These are phyloP conservation scores for Saturnispora sekii DNA, from an alignment of 805 yeast species.

Conservation along the genomic window DNA sequence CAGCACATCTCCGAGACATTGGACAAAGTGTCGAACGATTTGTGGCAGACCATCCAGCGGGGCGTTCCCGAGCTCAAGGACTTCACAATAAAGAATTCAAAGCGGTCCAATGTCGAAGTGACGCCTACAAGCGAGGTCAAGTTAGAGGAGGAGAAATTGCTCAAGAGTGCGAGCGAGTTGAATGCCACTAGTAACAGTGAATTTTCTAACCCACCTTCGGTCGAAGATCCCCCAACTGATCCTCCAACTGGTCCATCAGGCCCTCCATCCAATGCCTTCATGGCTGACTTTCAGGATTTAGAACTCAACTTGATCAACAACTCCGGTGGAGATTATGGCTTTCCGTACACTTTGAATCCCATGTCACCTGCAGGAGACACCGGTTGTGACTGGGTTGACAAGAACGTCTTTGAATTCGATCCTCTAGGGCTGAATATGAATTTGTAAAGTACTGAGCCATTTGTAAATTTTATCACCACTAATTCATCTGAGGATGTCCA, in stretches of 20 bases:
- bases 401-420: constrained; percentile 32
- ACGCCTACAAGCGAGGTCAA: neutral
- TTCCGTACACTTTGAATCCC: constrained; percentile 11
- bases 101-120: neutral
- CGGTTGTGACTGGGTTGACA: constrained; percentile 53
- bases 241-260: too few relatives aligned
- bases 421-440: constrained; percentile 17
- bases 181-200: constrained; percentile 2
- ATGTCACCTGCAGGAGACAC: constrained; percentile 32
- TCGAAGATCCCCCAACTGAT: neutral
- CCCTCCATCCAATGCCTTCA: neutral
- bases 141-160: neutral
- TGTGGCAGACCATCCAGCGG: constrained; percentile 30
- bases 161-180: neutral
- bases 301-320: constrained; percentile 18
- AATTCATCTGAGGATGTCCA: constrained; percentile 11
- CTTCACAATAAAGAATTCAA: neutral
- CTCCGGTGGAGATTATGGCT: constrained; percentile 9
- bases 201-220: neutral
- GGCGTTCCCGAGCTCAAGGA: constrained; percentile 19
- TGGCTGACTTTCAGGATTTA: constrained; percentile 17
- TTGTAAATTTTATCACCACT: neutral
- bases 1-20: constrained; percentile 39
- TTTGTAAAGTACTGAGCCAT: neutral
- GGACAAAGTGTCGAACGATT: constrained; percentile 32